Conservation (phyloP, 176 grass and related monocot species). For the Eragrostis curvula region DNA sequence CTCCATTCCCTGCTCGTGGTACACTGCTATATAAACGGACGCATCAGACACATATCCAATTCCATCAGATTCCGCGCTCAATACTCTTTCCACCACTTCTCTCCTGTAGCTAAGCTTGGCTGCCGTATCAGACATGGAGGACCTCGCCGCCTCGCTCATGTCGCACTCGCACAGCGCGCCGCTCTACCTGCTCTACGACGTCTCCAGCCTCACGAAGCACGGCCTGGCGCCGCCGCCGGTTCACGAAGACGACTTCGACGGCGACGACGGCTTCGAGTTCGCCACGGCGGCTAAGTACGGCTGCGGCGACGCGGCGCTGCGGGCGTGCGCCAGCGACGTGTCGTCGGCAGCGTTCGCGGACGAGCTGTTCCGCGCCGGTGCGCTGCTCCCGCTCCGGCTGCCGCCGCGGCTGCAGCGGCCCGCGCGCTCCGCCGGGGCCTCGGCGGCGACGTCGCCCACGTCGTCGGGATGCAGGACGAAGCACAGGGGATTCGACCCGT, state of each 20-base stretch:
- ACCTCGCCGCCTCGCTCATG: constrained; percentile 39
- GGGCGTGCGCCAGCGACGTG: constrained; percentile 38
- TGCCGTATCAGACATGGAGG: constrained; percentile 2
- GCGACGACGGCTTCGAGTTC: constrained; percentile 25
- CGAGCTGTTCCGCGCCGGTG: constrained; percentile 40
- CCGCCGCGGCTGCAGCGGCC: constrained; percentile 47
- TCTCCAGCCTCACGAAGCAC: not conserved
- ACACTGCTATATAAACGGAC: not conserved
- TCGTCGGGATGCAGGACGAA: not conserved
- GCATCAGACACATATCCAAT: not conserved
- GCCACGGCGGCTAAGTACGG: not conserved
- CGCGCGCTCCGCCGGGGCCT: constrained; percentile 7
- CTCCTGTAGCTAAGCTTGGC: not conserved
- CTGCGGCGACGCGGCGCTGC: not conserved
- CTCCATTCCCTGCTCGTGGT: not conserved
- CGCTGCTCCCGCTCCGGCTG: constrained; percentile 45
- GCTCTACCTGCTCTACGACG: constrained; percentile 53
- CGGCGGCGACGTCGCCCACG: constrained; percentile 43
- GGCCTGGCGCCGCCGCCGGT: not conserved
- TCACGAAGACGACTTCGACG: not conserved
- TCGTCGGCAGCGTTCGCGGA: constrained; percentile 29
- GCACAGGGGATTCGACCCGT: constrained; percentile 51
- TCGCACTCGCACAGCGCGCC: constrained; percentile 52
- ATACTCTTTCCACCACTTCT: too few species aligned
- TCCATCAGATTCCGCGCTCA: not conserved